A percentile compares a stretch with the other conserved stretches of the same genome.
These are phyloP conservation scores for Rhizopus delemar DNA, from an alignment of 371 early-diverging fungal genomes.

Conservation along the genomic window DNA sequence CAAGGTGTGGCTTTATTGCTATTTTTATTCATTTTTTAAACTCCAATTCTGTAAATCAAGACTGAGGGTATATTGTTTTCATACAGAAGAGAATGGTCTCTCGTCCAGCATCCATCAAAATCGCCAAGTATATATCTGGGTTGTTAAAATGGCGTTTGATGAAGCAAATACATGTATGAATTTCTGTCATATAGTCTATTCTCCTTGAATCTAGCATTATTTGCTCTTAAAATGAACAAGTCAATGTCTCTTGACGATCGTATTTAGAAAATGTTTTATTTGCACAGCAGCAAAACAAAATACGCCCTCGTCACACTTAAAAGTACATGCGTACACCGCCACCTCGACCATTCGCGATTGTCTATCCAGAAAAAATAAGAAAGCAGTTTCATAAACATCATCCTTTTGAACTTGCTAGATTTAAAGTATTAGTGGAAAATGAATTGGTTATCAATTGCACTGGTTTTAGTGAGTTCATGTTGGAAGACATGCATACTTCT, in stretches of 20 bases:
- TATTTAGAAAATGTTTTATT: constrained; percentile 36
- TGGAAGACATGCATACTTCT: constrained; percentile 53
- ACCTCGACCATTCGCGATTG: constrained; percentile 67
- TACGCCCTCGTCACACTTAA: constrained; percentile 38
- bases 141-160: constrained; percentile 59
- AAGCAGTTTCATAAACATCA: constrained; percentile 84
- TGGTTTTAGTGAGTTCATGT: constrained; percentile 46
- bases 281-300: constrained; percentile 18
- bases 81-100: constrained; percentile 33
- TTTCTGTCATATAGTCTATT: constrained; percentile 52
- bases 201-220: constrained; percentile 69
- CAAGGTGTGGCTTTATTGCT: no score
- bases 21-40: no score
- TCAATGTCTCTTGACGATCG: constrained; percentile 41
- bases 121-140: constrained; percentile 47
- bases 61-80: no score
- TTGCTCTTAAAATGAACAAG: constrained; percentile 48
- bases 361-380: constrained; percentile 82
- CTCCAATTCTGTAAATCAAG: no score
- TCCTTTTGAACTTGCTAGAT: constrained; percentile 80
- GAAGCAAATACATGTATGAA: constrained; percentile 63
- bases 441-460: constrained; percentile 48
- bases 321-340: constrained; percentile 59
- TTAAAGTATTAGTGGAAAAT: constrained; percentile 64
- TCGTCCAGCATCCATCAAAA: constrained; percentile 37